These are phyloP conservation scores for Lasiodiplodia citricola DNA, from an alignment of 2,329 filamentous ascomycete species.

Conservation along the genomic window DNA sequence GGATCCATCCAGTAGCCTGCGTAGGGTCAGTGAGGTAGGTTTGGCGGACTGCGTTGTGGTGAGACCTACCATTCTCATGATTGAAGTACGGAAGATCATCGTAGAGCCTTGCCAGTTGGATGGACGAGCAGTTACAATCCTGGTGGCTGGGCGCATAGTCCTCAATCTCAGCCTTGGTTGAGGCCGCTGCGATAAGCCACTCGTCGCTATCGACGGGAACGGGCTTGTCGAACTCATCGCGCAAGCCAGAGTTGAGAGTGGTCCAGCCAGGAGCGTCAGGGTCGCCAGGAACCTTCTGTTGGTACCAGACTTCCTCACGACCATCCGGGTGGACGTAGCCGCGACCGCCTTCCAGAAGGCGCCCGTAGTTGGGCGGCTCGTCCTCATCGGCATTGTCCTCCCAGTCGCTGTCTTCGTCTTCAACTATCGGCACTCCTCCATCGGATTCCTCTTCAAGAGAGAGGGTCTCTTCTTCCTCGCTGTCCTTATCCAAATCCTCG, in stretches of 20 bases:
- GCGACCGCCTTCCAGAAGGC: background rate
- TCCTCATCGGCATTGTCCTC: background rate
- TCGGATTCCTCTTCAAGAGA: background rate
- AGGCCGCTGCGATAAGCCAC: background rate
- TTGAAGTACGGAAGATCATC: background rate
- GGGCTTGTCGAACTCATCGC: background rate
- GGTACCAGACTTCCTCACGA: background rate
- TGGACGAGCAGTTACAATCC: background rate
- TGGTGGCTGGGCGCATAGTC: too few relatives aligned
- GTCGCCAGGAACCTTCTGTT: background rate
- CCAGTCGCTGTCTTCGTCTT: too few relatives aligned
- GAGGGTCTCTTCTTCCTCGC: background rate
- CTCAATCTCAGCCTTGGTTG: background rate
- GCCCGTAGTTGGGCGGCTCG: background rate
- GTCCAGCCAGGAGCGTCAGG: background rate
- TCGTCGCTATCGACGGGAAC: background rate
- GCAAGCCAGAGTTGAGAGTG: background rate
- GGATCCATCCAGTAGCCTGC: constrained; percentile 1
- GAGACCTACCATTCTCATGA: background rate
- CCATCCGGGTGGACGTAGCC: background rate
- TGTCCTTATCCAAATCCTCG: background rate
- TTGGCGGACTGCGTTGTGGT: too few relatives aligned
- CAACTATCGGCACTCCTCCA: background rate
- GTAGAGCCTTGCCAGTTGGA: background rate
- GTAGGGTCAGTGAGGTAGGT: background rate